Evolutionary conservation across 1,284 basidiomycete species (phyloP), one percentile per base, ranked within the genome.

Genomic region (Heterobasidion parviporum): DNA sequence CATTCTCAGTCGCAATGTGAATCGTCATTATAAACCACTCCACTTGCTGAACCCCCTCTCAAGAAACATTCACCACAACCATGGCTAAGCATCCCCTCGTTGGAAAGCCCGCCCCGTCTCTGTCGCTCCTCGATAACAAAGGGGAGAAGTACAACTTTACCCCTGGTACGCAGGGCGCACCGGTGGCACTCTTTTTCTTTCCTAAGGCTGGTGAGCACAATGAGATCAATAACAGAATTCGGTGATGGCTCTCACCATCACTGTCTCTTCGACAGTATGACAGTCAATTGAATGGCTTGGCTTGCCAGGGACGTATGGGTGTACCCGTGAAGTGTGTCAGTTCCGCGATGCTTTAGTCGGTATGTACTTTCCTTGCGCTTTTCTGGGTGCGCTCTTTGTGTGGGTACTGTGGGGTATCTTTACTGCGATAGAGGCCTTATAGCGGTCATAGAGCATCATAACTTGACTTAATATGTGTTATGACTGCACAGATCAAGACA

Each of bases 291-390:
- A 20, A 10, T 20, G 20, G 18, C 34, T 20, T 59, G 32, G n/a
- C 33, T 18, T 38, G 35, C 32, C 60, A 88, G 88, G 85, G 3
- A 80, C 87, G 1, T 83, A 73, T 57, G 87, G 85, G 4, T 92
- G 90, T 68, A 92, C 87, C 8, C 83, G 78, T 64, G 83, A 92
- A 68, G 89, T 85, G 1, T 91, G 88, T 62, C 76, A 82, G 54
- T 90, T 93, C 69, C 79, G 89, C 26, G 87, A 92, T 72, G 86
- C 86, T 3, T 70, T 89, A 53, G 77, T 75, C 52, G 79, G 85
- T 85, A 55, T 59, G 76, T 65, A 14, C 26, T 20, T n/a, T 14
- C 32, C 1, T 57, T 16, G n/a, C 51, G 43, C 46, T 48, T 16
- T 47, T 56, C 20, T 14, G 15, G 14, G 7, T 48, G 16, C 15